These are phyloP conservation scores for Mortierella sp. DNA, from an alignment of 371 early-diverging fungal species.

Conservation along the genomic window DNA sequence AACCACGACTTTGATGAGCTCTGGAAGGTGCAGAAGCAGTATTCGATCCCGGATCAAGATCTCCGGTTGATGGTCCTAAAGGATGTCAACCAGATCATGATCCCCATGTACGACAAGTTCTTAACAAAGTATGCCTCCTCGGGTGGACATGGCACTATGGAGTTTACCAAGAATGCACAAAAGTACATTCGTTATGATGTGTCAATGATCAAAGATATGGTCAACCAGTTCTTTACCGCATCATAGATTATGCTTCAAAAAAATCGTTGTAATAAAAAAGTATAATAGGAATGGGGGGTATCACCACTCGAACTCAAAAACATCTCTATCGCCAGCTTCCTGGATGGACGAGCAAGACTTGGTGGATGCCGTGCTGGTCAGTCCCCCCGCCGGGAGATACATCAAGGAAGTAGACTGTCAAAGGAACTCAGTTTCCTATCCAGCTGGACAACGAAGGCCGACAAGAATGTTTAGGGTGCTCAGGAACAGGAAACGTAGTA, in stretches of 20 bases:
- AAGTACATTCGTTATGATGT: constrained; percentile 89
- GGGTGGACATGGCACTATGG: constrained; percentile 43
- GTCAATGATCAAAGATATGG: constrained; percentile 72
- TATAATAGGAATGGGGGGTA: too few species aligned
- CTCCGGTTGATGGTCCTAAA: constrained; percentile 79
- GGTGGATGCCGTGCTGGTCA: too few species aligned
- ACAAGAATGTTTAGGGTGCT: too few species aligned
- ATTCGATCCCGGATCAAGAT: constrained; percentile 88
- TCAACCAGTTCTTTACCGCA: constrained; percentile 77
- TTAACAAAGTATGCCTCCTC: constrained; percentile 68
- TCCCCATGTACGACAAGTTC: constrained; percentile 88
- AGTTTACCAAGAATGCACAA: constrained; percentile 84
- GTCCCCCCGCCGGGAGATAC: too few species aligned
- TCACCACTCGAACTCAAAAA: too few species aligned
- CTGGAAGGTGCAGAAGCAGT: constrained; percentile 78
- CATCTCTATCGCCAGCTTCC: too few species aligned
- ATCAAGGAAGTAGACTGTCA: too few species aligned
- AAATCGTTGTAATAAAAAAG: background rate
- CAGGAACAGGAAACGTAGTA: too few species aligned
- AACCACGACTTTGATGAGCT: constrained; percentile 88
- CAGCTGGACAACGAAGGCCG: too few species aligned
- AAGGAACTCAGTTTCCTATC: too few species aligned
- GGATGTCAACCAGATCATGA: constrained; percentile 79
- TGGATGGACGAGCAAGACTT: too few species aligned
- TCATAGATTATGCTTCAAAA: background rate